Conservation (phyloP, 768 basidiomycete species). For the Boletus rubropictus region DNA sequence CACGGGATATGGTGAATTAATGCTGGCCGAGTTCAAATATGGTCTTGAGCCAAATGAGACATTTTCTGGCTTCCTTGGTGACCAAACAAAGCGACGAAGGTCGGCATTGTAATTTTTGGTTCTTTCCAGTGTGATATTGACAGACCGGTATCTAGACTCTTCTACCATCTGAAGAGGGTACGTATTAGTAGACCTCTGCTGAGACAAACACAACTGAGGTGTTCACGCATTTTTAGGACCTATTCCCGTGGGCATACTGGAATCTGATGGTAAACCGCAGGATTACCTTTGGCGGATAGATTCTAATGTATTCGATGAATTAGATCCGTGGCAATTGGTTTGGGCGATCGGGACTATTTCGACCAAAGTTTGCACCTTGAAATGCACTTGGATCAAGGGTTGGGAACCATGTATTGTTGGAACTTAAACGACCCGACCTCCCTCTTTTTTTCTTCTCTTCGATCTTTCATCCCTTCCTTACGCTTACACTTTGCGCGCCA, state of each 20-base stretch:
- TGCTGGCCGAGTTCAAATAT: constrained; percentile 95
- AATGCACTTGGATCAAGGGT: neutral
- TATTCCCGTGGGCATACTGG: constrained; percentile 61
- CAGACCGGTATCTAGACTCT: constrained; percentile 41
- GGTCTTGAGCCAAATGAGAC: constrained; percentile 83
- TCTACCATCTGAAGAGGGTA: constrained; percentile 87
- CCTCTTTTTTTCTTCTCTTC: too few species aligned
- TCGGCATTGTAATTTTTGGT: constrained; percentile 20
- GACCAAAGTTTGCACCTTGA: constrained; percentile 33
- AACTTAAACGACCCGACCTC: too few species aligned
- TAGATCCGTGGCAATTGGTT: constrained; percentile 44
- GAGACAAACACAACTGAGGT: neutral
- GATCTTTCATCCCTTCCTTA: too few species aligned
- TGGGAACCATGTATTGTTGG: neutral
- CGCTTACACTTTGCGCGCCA: too few species aligned
- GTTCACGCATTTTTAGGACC: constrained; percentile 17
- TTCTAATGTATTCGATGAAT: constrained; percentile 4
- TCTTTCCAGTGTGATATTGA: constrained; percentile 5
- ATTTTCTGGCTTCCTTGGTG: constrained; percentile 59
- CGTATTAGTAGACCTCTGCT: neutral
- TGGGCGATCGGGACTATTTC: constrained; percentile 37
- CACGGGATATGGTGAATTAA: constrained; percentile 73
- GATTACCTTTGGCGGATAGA: neutral
- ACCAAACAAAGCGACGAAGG: constrained; percentile 76
- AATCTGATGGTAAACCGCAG: constrained; percentile 51